These are phyloP conservation scores for Aspergillus ochraceoroseus DNA, from an alignment of 2,329 filamentous ascomycete genomes.

Conservation along the genomic window DNA sequence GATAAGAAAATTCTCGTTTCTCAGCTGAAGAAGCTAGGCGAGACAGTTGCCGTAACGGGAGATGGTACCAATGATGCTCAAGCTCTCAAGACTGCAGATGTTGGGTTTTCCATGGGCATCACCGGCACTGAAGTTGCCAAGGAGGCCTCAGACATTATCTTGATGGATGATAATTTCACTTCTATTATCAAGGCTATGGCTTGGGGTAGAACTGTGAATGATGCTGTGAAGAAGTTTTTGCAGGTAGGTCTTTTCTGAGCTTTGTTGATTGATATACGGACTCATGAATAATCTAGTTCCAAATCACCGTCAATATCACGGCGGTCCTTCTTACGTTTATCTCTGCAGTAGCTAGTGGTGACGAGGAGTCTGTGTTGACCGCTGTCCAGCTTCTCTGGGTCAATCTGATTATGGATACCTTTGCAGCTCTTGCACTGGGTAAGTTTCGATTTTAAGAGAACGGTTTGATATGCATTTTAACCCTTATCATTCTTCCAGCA, in stretches of 20 bases:
- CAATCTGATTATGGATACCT: constrained; percentile 66
- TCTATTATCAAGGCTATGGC: constrained; percentile 81
- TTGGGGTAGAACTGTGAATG: constrained; percentile 74
- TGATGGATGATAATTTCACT: constrained; percentile 83
- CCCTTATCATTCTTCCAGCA: constrained; percentile 32
- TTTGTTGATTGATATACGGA: background rate
- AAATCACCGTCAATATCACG: constrained; percentile 59
- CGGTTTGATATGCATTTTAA: background rate
- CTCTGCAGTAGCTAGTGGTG: constrained; percentile 54
- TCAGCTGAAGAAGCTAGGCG: constrained; percentile 64
- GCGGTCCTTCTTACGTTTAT: constrained; percentile 62
- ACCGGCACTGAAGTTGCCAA: constrained; percentile 79
- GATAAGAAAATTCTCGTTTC: constrained; percentile 71
- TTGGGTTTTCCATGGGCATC: constrained; percentile 83
- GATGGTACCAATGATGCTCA: constrained; percentile 82
- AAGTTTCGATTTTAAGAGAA: constrained; percentile 7
- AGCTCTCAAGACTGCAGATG: constrained; percentile 72
- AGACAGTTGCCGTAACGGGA: constrained; percentile 77
- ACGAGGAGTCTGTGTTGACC: constrained; percentile 57
- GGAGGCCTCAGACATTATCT: constrained; percentile 76
- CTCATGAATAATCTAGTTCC: constrained; percentile 32
- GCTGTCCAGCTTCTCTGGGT: constrained; percentile 66
- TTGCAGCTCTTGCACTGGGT: constrained; percentile 58
- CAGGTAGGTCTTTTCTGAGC: constrained; percentile 27
- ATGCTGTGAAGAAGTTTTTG: constrained; percentile 71